Evolutionary conservation across 495 filamentous ascomycete species (phyloP).

Genomic region (Penicillium coffeae): DNA sequence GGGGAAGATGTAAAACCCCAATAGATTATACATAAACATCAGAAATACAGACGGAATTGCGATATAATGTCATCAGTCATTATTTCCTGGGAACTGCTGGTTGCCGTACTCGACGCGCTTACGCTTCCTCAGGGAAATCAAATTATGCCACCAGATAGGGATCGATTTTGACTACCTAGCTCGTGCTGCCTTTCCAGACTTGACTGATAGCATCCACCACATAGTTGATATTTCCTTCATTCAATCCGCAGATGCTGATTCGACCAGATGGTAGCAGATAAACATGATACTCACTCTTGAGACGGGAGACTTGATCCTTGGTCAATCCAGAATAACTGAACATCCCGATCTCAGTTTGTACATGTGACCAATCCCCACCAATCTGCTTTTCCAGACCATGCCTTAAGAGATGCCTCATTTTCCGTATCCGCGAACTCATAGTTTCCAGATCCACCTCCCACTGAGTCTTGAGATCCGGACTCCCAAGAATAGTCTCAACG

Average conservation of each 20-base stretch:
- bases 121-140: too few relatives aligned
- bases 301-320: constrained; percentile 13
- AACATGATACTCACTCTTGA: constrained; percentile 25
- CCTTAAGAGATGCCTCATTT: constrained; percentile 18
- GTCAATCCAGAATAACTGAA: constrained; percentile 31
- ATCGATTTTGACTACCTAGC: too few relatives aligned
- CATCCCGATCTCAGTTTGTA: constrained; percentile 34
- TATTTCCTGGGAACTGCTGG: too few relatives aligned
- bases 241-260: constrained; percentile 32
- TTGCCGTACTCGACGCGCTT: too few relatives aligned
- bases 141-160: too few relatives aligned
- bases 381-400: constrained; percentile 16
- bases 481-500: constrained; percentile 26
- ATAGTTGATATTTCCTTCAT: constrained; percentile 24
- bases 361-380: constrained; percentile 26
- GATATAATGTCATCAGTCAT: too few relatives aligned
- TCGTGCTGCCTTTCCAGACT: too few relatives aligned
- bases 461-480: constrained; percentile 12
- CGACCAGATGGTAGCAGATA: constrained; percentile 24
- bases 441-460: constrained; percentile 36
- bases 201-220: constrained; percentile 21
- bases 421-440: constrained; percentile 30
- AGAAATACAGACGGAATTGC: too few relatives aligned
- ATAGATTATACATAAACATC: too few relatives aligned
- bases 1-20: constrained; percentile 16